Base-by-base conservation (phyloP, 2,329 filamentous ascomycete species). In the Beauveria sp. region DNA sequence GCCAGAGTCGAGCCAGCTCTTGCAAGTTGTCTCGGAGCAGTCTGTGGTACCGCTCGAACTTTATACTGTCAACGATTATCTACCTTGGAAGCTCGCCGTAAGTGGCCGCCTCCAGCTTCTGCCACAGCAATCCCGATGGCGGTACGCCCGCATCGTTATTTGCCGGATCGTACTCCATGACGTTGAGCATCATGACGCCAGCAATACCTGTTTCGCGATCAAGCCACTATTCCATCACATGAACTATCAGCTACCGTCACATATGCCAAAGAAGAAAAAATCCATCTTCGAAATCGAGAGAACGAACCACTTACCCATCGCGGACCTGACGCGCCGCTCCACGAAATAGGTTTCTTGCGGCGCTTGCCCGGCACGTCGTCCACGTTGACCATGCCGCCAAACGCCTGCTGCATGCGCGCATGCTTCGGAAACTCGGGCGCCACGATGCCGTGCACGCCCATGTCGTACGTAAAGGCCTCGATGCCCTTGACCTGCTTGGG, bases 281-380 rank as follows among this genome's bases (percentile, higher is more conserved):
- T 26, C 14, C 1, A 3, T 26, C 3, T 26, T 2, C 1, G 14
- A 18, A 6, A 42, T 42, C 6, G 14, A 7, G 38, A n/a, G n/a
- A n/a, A n/a, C 1, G 38, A n/a, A 20, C 10, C 5, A 71, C 75
- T 70, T 64, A 76, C 75, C 77, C 78, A 80, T 60, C 72, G 72
- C n/a, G 72, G 70, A 61, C 78, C 78, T 24, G 66, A 67, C 62
- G 75, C 72, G 40, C 78, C 78, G n/a, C 69, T 69, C 77, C 77
- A 80, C 67, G 72, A 75, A 61, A 80, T 62, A 43, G 75, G 78
- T 0, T 76, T 76, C 64, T 72, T 74, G 53, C 67, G 70, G 45
- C 77, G 69, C 70, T 76, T 77, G 0, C 73, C 74, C 0, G 72
- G 70, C 8, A 74, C 67, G 58, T 78, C 73, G 28, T 71, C 70